These are phyloP conservation scores for Aphanomyces cochlioides DNA, from an alignment of 352 stramenopile species.

Conservation along the genomic window DNA sequence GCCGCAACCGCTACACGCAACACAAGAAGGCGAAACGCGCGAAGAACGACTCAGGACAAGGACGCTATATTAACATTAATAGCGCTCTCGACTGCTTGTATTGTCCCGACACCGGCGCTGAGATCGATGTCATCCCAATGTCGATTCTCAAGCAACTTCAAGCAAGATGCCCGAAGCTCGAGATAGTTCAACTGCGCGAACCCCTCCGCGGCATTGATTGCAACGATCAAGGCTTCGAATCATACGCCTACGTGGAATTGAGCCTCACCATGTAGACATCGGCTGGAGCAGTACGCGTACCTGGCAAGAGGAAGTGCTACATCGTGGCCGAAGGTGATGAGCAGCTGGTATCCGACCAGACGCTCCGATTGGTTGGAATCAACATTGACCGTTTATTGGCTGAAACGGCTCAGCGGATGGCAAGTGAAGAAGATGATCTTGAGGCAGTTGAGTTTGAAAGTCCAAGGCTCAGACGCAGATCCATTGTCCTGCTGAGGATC, in stretches of 20 bases:
- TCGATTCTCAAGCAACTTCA: too few relatives aligned
- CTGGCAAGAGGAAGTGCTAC: constrained; percentile 1
- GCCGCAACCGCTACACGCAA: too few relatives aligned
- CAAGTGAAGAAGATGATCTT: background rate
- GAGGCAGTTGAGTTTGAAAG: background rate
- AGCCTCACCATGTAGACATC: background rate
- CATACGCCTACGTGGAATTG: background rate
- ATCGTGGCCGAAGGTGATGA: background rate
- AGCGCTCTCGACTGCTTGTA: too few relatives aligned
- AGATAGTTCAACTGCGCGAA: too few relatives aligned
- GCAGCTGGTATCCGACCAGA: constrained; percentile 4
- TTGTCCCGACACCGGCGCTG: too few relatives aligned
- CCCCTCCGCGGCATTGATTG: background rate
- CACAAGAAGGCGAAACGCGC: too few relatives aligned
- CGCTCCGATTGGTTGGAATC: background rate
- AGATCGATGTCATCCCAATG: too few relatives aligned
- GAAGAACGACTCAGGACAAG: too few relatives aligned
- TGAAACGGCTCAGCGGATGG: background rate
- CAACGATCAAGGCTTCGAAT: background rate
- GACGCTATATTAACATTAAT: too few relatives aligned
- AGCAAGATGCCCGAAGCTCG: too few relatives aligned
- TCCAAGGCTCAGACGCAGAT: background rate
- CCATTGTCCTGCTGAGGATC: background rate
- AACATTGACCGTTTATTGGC: constrained; percentile 4
- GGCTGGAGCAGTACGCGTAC: background rate